These are phyloP conservation scores for Monosporascus ibericus DNA, from an alignment of 2,329 filamentous ascomycete species.

Conservation along the genomic window DNA sequence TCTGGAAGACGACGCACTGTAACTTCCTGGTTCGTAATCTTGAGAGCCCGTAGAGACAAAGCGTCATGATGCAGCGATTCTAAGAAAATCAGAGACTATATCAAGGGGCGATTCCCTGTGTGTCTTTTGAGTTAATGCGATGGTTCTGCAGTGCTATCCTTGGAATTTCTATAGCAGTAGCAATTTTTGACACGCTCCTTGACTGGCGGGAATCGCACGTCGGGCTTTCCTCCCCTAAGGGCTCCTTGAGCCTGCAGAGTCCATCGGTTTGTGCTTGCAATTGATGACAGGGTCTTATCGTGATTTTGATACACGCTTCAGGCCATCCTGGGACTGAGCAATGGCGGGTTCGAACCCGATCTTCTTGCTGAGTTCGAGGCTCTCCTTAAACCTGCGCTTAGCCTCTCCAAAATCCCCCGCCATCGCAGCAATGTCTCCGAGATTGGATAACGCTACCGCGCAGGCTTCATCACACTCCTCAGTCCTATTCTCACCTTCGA, in stretches of 20 bases:
- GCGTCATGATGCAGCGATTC: no score
- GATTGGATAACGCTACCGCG: conserved; percentile 76
- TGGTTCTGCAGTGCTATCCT: no score
- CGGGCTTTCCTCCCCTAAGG: not conserved
- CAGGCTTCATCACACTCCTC: conserved; percentile 81
- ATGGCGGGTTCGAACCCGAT: conserved; percentile 47
- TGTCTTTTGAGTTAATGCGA: no score
- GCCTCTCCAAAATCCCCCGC: conserved; percentile 61
- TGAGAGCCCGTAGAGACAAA: no score
- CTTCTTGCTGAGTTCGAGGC: conserved; percentile 52
- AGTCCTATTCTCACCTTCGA: conserved; percentile 60
- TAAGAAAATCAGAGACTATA: no score
- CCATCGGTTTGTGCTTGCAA: not conserved
- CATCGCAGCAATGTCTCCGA: conserved; percentile 79
- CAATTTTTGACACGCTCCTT: no score
- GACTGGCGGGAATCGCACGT: no score
- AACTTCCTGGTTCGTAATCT: no score
- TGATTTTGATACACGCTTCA: conserved; percentile 27
- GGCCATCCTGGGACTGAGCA: conserved; percentile 44
- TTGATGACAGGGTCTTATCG: conserved; percentile 1
- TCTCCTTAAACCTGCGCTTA: conserved; percentile 61
- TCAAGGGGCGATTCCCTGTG: no score
- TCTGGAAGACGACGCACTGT: no score
- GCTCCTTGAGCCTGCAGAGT: no score
- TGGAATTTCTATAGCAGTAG: no score